Base-by-base conservation (phyloP, 108 stramenopile species). In the Cyclotella choctawhatcheeana region DNA sequence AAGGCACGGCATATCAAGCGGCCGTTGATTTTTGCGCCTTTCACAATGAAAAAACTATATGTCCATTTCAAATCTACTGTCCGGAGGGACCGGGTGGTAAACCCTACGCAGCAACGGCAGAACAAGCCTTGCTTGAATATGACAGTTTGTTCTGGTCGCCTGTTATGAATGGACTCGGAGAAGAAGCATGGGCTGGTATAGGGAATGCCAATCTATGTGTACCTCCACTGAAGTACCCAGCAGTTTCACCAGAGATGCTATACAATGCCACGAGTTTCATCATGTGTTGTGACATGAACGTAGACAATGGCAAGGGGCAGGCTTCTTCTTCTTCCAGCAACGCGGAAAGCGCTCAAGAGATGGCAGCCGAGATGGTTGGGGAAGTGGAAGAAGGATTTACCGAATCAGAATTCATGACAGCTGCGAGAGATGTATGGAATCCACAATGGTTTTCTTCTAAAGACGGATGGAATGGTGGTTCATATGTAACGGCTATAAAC, bases 21-120 rank as follows among this genome's bases (percentile, higher is more conserved):
- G 66, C 50, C 52, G 3, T 34, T 14, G 66, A 52, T 5, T 67
- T 67, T 30, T 67, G 66, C 34, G 7, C 52, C 52, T 37, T 22
- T 18, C 30, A 67, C 35, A 26, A 30, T 27, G 51, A 20, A 20
- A 32, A 43, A 25, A 37, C 44, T 6, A 33, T 67, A 2, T 67
- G 66, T 53, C 66, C 66, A 3, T 67, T 45, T 34, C 43, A 52
- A 33, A 18, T 34, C 12, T 54, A 54, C 24, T 67, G 66, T 53
- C 66, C 66, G 5, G 35, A 54, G 8, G 51, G 52, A 53, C 33
- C 31, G 8, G 66, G 66, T 4, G 27, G 20, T 2, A 16, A 10
- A 29, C 66, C 66, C 2, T 29, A 26, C 18, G 48, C 12, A 21
- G 52, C 29, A 27, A 32, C 56, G 16, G 29, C 56, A 12, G 2